Evolutionary conservation across 169 alveolate genomes (phyloP).

Genomic region (Neospora caninum): DNA sequence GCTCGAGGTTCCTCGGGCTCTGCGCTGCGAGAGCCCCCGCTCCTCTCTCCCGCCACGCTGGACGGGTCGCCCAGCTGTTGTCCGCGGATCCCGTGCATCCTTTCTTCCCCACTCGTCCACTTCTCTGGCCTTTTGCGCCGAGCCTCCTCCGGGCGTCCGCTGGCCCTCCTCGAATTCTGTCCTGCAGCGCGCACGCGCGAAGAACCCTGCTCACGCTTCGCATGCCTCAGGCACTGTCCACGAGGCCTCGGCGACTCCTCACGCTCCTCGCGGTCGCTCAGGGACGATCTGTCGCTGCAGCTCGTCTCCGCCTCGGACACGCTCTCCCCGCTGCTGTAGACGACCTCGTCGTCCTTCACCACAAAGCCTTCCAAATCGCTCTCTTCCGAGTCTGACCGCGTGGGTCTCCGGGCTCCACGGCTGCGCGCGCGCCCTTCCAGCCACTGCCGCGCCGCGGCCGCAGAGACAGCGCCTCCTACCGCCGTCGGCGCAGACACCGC

Average conservation of each 20-base stretch:
- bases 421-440: not conserved
- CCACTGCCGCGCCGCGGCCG: not conserved
- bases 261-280: not conserved
- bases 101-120: too few species aligned
- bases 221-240: not conserved
- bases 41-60: too few species aligned
- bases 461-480: not conserved
- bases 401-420: not conserved
- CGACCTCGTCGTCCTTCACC: not conserved
- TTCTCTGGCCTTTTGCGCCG: too few species aligned
- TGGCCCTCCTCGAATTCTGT: too few species aligned
- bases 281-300: not conserved
- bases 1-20: too few species aligned
- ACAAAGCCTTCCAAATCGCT: constrained; percentile 2
- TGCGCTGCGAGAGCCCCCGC: too few species aligned
- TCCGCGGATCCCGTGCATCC: too few species aligned
- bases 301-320: not conserved
- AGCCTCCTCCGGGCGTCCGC: too few species aligned
- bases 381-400: not conserved
- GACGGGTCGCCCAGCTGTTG: too few species aligned
- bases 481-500: not conserved
- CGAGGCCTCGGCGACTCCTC: not conserved
- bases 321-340: not conserved
- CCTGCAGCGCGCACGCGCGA: too few species aligned
- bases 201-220: not conserved